Base-by-base conservation (phyloP, 2,329 filamentous ascomycete species). In the Cladosporium oxysporum region DNA sequence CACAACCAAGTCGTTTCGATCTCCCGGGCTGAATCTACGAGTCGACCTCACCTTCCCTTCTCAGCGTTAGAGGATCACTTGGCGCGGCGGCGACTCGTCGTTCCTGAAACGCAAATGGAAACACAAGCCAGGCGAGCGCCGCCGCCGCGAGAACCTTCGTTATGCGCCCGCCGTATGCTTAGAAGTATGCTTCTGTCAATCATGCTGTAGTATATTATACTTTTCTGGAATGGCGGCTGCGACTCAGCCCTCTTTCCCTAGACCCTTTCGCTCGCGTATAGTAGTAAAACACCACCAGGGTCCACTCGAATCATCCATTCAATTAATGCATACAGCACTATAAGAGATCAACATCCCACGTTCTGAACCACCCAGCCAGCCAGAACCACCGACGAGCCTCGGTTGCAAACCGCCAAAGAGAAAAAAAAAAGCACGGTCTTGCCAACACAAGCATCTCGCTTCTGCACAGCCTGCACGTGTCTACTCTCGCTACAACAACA, bases 161-260 rank as follows among this genome's bases (percentile, higher is more conserved):
- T 7, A 14, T 35, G 12, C 33, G 33, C 33, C 31, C 31, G 31
- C 31, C 31, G 33, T 55, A 55, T 55, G 52, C 52, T 55, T 55
- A 55, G 28, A 33, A 55, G 52, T 55, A 55, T 55, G 52, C 28
- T 55, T 55, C 31, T n/a, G 28, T 31, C 28, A n/a, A 55, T 55
- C 28, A 29, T 33, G 16, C 23, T 11, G 33, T 11, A 21, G n/a
- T 47, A 47, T 12, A 31, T 31, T 33, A 55, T 31, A 21, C 52
- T 33, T 55, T 33, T 31, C 18, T 21, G 16, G 29, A 10, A 31
- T 18, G 11, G 52, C n/a, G 31, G n/a, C 21, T 31, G 52, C 52
- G 52, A 18, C 52, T 55, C 52, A 31, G 29, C 8, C 8, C 8
- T 44, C 41, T 21, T 14, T 10, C 18, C n/a, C 10, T 47, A n/a